Percentiles rank a stretch among this genome's conserved stretches.
Conservation (phyloP, 106 monocot genomes). For the Acanthochlamys bracteata region DNA sequence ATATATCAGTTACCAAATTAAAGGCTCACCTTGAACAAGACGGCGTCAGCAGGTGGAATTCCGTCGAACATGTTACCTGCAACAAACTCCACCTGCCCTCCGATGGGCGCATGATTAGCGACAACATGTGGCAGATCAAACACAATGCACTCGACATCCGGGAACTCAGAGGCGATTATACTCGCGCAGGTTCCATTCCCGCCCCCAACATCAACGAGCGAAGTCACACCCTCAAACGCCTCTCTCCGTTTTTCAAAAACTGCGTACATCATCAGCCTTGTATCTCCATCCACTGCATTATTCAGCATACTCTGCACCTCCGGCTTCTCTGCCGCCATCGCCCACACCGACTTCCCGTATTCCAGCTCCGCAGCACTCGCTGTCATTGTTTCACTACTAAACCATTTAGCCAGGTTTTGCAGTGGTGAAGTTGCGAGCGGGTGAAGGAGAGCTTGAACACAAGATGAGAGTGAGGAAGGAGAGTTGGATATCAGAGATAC, state of each 20-base stretch:
- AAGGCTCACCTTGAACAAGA: background rate
- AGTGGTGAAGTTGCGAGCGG: background rate
- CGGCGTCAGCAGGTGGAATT: conserved; percentile 1
- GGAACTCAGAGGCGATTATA: background rate
- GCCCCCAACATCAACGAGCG: conserved; percentile 7
- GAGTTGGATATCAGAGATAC: background rate
- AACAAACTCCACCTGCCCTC: background rate
- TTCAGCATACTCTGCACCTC: background rate
- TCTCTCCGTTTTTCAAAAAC: background rate
- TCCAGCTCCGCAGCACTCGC: no score
- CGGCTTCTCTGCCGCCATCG: no score
- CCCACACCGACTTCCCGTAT: no score
- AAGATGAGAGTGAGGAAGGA: background rate
- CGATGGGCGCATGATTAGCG: background rate
- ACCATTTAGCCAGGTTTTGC: background rate
- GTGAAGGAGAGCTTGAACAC: background rate
- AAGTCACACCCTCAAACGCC: background rate
- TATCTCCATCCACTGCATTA: background rate
- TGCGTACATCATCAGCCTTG: background rate
- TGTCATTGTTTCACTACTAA: background rate
- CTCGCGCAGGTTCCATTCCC: background rate
- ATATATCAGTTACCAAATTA: no score
- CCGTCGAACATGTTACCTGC: background rate
- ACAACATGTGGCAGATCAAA: conserved; percentile 4
- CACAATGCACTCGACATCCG: conserved; percentile 1